Evolutionary conservation across 371 early-diverging fungal genomes (phyloP), one percentile per base, ranked within the genome.

Genomic region (Lichtheimia hyalospora): DNA sequence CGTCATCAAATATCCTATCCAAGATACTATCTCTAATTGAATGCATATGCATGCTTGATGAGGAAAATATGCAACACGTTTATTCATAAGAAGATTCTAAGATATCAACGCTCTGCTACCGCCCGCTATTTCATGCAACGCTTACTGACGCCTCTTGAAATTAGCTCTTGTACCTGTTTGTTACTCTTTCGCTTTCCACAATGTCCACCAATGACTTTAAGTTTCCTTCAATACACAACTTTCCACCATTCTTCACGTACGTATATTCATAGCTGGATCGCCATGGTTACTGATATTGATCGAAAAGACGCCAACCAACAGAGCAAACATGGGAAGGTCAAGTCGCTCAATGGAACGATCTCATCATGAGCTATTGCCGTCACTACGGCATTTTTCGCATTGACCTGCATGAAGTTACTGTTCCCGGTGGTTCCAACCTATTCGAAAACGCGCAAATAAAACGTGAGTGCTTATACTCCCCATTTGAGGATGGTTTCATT

Each of bases 241-340:
- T 95, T 62, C 92, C 94, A 6, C 96, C 96, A 3, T 92, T 95
- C 71, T 95, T 85, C 81, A 93, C 93, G 93, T 91, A 87, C 71
- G 88, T 55, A 34, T 46, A 24, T 21, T 28, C 27, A 34, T 8
- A 8, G 34, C 24, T 27, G 28, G 16, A 20, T 42, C 39, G 25
- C 21, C n/a, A 39, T 7, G 42, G 53, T 40, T 46, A 42, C 18
- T 40, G 21, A 15, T 49, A 20, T 15, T n/a, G 0, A 4, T 7
- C 10, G 15, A 59, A 58, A 74, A 92, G 94, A 18, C 83, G 84
- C 39, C 96, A 96, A 60, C 90, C 93, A 0, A 93, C 86, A 43
- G 84, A 83, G 41, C 75, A 89, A 23, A 93, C 94, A 3, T 93
- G 93, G 92, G 75, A 79, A 67, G 90, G 89, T 55, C 96, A 96